Percentiles rank a stretch among this genome's conserved stretches.
Evolutionary conservation across 2,329 filamentous ascomycete genomes (phyloP).

Genomic region (Botrytis squamosa): DNA sequence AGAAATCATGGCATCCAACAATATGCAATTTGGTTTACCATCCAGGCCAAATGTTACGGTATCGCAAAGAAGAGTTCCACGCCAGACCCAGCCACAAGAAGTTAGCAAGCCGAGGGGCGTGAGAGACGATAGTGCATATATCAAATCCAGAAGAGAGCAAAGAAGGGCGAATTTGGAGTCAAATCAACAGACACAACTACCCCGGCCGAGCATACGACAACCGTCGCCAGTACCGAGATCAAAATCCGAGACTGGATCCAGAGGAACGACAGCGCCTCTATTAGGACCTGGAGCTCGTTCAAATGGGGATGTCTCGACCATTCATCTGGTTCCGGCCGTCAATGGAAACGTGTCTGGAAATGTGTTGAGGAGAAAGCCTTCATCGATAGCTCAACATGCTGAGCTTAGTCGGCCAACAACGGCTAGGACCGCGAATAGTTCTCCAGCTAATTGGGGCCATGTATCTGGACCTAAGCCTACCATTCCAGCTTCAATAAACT

Average conservation of each 20-base stretch:
- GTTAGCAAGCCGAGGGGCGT: slow-evolving; percentile 29
- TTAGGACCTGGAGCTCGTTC: slow-evolving; percentile 33
- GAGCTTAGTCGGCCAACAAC: slow-evolving; percentile 26
- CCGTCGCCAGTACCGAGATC: slow-evolving; percentile 28
- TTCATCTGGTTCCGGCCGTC: slow-evolving; percentile 25
- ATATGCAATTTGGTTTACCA: slow-evolving; percentile 44
- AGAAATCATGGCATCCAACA: slow-evolving; percentile 46
- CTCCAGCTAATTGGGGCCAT: slow-evolving; percentile 27
- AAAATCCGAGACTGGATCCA: slow-evolving; percentile 27
- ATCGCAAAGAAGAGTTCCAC: slow-evolving; percentile 36
- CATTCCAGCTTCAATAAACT: background rate
- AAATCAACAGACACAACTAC: slow-evolving; percentile 28
- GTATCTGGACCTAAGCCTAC: slow-evolving; percentile 25
- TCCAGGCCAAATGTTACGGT: slow-evolving; percentile 43
- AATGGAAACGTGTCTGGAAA: slow-evolving; percentile 42
- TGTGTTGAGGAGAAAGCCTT: slow-evolving; percentile 51
- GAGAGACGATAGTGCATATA: slow-evolving; percentile 47
- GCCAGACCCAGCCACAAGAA: slow-evolving; percentile 29
- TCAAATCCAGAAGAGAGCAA: slow-evolving; percentile 30
- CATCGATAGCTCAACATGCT: slow-evolving; percentile 46
- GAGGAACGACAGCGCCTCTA: slow-evolving; percentile 25
- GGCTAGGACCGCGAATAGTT: slow-evolving; percentile 30
- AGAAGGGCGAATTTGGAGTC: slow-evolving; percentile 24
- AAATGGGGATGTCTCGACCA: slow-evolving; percentile 18
- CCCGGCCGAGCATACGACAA: slow-evolving; percentile 30